A percentile compares a stretch with the other conserved stretches of the same genome.
Evolutionary conservation across 1,284 basidiomycete species (phyloP).

Genomic region (Acaromyces ingoldii): DNA sequence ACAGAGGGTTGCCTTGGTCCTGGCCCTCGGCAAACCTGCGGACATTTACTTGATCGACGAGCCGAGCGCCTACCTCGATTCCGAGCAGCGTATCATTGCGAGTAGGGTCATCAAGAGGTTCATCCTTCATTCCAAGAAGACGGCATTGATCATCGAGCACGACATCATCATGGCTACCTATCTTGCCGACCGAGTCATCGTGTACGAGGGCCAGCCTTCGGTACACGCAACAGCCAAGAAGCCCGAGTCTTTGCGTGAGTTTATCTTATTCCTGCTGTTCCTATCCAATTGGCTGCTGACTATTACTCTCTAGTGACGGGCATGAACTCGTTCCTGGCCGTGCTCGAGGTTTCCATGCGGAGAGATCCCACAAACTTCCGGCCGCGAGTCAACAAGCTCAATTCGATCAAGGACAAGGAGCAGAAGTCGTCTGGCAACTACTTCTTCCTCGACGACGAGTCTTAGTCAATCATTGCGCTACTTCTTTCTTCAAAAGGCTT

Average conservation of each 20-base stretch:
- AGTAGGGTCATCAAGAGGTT: conserved; percentile 51
- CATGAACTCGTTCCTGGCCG: conserved; percentile 50
- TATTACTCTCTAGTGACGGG: conserved; percentile 46
- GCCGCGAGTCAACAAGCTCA: conserved; percentile 50
- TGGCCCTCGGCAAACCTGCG: conserved; percentile 49
- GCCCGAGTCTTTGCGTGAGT: too few species aligned
- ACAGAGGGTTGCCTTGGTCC: conserved; percentile 48
- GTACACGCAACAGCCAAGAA: conserved; percentile 44
- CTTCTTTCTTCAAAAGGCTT: too few species aligned
- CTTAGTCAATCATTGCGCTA: neutral
- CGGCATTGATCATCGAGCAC: conserved; percentile 51
- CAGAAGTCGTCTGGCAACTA: conserved; percentile 49
- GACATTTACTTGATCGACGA: conserved; percentile 52
- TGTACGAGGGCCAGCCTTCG: conserved; percentile 49
- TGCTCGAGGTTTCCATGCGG: conserved; percentile 49
- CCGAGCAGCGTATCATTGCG: conserved; percentile 51
- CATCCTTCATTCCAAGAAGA: conserved; percentile 51
- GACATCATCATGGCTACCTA: conserved; percentile 51
- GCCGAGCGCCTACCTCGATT: conserved; percentile 50
- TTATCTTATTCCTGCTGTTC: too few species aligned
- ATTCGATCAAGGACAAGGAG: conserved; percentile 52
- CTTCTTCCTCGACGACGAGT: conserved; percentile 47
- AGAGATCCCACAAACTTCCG: conserved; percentile 49
- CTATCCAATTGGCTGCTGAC: too few species aligned
- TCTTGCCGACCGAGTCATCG: conserved; percentile 47